Evolutionary conservation across 768 basidiomycete genomes (phyloP), one percentile per base, ranked within the genome.

Genomic region (Sarcodon aspratus): DNA sequence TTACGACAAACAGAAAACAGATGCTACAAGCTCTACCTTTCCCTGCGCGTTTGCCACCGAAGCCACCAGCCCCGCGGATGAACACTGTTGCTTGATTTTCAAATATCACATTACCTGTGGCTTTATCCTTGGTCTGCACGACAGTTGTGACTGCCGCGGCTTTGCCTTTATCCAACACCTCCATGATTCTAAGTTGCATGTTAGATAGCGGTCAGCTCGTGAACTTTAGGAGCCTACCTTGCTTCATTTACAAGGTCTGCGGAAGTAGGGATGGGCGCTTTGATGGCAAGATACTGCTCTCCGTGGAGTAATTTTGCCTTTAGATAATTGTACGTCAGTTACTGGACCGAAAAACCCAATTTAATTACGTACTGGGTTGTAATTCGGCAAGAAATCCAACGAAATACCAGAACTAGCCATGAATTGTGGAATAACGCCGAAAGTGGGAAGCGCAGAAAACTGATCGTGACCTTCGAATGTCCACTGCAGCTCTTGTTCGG

Each of bases 291-390:
- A 64, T 90, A 98, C 59, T 98, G 96, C 61, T 99, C 96, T 42
- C 96, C 96, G 61, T 99, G 96, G 13, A 99, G 76, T n/a, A 99
- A 72, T 66, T 91, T 97, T 44, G 93, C 90, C 90, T 92, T 38
- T 10, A 11, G 13, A 33, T 13, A 33, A 48, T 31, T 34, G 33
- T 17, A 35, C 31, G 35, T 44, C 33, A 45, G n/a, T 17, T 36
- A 27, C 13, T 50, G 36, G 50, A 47, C 36, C 12, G 33, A 15
- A 27, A 7, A 18, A 40, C 47, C 50, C 7, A 54, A 51, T 38
- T 15, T 33, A 45, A 45, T 13, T 33, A 65, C 79, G 45, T 57
- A 89, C 90, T 6, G 91, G 92, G 60, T 94, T 94, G 72, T 82
- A 98, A 65, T 97, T 87, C 11, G 96, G 95, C 31, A 99, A 70